phyloP scores from a whole-genome alignment of 2,329 filamentous ascomycete species.

The Penicillium sclerotigenum region DNA sequence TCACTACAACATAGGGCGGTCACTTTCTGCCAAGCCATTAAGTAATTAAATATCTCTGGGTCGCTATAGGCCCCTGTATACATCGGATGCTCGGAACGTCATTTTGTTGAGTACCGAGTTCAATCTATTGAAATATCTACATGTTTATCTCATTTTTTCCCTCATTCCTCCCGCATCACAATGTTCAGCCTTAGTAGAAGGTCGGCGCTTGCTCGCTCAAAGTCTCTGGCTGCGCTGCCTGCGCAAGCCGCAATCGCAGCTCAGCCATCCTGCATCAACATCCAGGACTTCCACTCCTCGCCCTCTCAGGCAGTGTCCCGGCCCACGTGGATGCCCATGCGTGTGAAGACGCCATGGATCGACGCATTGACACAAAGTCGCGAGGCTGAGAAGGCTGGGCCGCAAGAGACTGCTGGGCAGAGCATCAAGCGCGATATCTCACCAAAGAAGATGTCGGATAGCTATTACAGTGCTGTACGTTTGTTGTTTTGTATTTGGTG shows the following conservation, averaged over 20 bases:
- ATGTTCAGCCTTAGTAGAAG: slow-evolving; percentile 24
- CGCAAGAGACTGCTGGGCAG: slow-evolving; percentile 20
- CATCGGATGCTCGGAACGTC: slow-evolving; percentile 12
- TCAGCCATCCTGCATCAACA: slow-evolving; percentile 11
- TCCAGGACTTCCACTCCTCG: slow-evolving; percentile 30
- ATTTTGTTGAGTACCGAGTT: slow-evolving; percentile 7
- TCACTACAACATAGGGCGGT: background rate
- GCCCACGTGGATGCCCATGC: slow-evolving; percentile 51
- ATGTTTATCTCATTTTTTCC: background rate
- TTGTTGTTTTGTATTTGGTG: background rate
- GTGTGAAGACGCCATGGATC: slow-evolving; percentile 66
- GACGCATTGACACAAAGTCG: slow-evolving; percentile 59
- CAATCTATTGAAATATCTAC: background rate
- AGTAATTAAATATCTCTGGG: background rate
- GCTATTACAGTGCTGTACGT: slow-evolving; percentile 64
- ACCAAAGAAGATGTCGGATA: slow-evolving; percentile 69
- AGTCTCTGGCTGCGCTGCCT: slow-evolving; percentile 15
- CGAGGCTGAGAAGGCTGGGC: slow-evolving; percentile 35
- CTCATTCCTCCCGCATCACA: background rate
- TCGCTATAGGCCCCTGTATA: background rate
- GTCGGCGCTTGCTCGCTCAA: slow-evolving; percentile 20
- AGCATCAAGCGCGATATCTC: slow-evolving; percentile 54
- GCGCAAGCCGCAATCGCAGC: slow-evolving; percentile 11
- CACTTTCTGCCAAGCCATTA: background rate
- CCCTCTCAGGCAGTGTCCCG: slow-evolving; percentile 25